Conservation (phyloP, 305 asterid genomes). For the Plantago coronopus region DNA sequence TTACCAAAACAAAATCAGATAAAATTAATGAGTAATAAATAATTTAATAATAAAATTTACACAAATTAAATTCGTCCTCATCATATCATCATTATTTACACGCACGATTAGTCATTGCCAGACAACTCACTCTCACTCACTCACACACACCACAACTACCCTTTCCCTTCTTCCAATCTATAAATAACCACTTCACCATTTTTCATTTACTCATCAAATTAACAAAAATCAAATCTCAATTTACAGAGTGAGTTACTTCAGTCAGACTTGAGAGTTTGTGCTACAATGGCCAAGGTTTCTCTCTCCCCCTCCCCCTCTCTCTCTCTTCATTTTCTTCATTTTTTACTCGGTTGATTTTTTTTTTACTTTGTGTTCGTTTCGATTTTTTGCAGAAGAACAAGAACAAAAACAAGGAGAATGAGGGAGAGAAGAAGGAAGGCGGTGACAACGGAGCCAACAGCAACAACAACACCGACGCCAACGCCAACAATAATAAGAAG, state of each 20-base stretch:
- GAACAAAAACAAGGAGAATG: neutral
- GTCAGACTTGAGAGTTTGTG: too few relatives aligned
- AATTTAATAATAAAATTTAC: too few relatives aligned
- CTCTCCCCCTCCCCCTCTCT: neutral
- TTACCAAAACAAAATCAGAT: too few relatives aligned
- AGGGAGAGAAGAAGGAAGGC: neutral
- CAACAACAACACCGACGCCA: too few relatives aligned
- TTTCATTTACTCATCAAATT: neutral
- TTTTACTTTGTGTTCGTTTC: neutral
- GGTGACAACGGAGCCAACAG: neutral
- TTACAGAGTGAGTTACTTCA: too few relatives aligned
- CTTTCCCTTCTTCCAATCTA: neutral
- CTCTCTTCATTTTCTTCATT: neutral
- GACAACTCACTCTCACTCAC: too few relatives aligned
- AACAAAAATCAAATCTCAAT: neutral
- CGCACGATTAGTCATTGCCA: too few relatives aligned
- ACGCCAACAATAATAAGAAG: conserved; percentile 10
- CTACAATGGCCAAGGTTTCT: conserved; percentile 2
- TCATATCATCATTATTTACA: too few relatives aligned
- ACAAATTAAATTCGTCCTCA: too few relatives aligned
- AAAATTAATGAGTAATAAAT: too few relatives aligned
- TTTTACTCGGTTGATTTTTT: neutral
- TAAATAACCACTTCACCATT: neutral
- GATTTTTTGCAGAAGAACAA: conserved; percentile 6
- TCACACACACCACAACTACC: conserved; percentile 3